phyloP scores from a whole-genome alignment of 768 basidiomycete genomes.

The Collybia sp. region DNA sequence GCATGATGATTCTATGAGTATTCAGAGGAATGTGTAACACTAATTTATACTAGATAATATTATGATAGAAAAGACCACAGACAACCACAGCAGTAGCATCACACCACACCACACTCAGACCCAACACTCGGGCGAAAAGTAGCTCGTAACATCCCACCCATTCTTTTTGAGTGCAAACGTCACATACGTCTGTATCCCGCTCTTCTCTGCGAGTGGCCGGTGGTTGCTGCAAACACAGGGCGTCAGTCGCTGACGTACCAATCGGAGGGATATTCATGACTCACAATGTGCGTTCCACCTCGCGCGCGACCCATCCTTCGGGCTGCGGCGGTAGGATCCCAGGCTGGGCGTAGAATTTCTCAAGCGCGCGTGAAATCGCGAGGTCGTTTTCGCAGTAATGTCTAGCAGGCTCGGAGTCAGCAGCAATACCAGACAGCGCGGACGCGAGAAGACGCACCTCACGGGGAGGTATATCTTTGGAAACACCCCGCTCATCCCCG shows the following conservation, averaged over 20 bases:
- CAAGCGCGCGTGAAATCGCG: conserved; percentile 19
- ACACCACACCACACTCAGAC: background rate
- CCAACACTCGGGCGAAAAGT: conserved; percentile 27
- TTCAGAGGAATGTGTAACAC: no score
- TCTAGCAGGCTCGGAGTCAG: conserved; percentile 7
- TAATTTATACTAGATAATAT: no score
- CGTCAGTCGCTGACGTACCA: background rate
- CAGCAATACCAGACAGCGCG: no score
- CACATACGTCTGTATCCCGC: conserved; percentile 26
- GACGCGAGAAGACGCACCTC: conserved; percentile 15
- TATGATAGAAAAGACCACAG: no score
- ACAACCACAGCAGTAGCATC: no score
- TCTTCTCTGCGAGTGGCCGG: conserved; percentile 14
- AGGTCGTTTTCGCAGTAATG: conserved; percentile 23
- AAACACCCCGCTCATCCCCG: conserved; percentile 19
- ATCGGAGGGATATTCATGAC: conserved; percentile 7
- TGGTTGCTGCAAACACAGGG: conserved; percentile 13
- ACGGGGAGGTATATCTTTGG: conserved; percentile 28
- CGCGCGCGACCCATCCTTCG: conserved; percentile 22
- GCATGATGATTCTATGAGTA: no score
- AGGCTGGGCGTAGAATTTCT: conserved; percentile 17
- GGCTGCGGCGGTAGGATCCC: conserved; percentile 10
- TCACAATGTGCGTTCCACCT: conserved; percentile 21
- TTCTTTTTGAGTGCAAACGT: conserved; percentile 24
- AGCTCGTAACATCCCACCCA: conserved; percentile 26